Conservation (phyloP, 495 filamentous ascomycete species). For the Penicillium fimorum region DNA sequence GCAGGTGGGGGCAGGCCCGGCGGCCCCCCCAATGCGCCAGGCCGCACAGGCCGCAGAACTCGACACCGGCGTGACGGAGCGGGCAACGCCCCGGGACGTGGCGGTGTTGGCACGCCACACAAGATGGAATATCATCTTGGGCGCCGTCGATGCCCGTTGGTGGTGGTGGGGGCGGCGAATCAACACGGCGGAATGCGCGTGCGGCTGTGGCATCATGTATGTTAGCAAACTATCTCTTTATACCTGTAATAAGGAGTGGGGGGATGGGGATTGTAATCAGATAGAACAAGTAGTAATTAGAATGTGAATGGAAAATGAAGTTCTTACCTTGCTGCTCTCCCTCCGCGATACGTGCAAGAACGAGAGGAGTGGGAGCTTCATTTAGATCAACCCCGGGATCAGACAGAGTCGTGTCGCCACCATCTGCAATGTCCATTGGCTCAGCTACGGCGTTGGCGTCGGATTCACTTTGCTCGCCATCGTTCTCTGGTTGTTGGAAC, state of each 20-base stretch:
- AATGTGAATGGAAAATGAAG: background rate
- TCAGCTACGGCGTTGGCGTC: background rate
- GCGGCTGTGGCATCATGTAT: constrained; percentile 21
- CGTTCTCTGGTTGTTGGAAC: background rate
- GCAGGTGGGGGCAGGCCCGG: constrained; percentile 61
- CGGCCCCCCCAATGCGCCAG: constrained; percentile 59
- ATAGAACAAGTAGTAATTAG: background rate
- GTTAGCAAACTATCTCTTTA: background rate
- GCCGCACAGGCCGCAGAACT: constrained; percentile 66
- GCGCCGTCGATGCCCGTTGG: constrained; percentile 46
- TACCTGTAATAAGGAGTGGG: background rate
- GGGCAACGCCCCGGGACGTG: constrained; percentile 60
- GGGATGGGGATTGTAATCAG: background rate
- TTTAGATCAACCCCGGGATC: too few relatives aligned
- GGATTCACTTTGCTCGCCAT: background rate
- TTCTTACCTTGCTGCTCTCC: background rate
- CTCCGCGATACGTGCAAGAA: too few relatives aligned
- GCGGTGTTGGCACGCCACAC: constrained; percentile 50
- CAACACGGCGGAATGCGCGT: constrained; percentile 43
- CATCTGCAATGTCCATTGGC: background rate
- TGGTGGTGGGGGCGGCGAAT: constrained; percentile 18
- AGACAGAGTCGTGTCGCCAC: too few relatives aligned
- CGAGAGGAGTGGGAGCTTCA: too few relatives aligned
- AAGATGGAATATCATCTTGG: constrained; percentile 32
- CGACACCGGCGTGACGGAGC: constrained; percentile 58